Base-by-base conservation (phyloP, 2,329 filamentous ascomycete genomes). In the Teratosphaeria viscida region DNA sequence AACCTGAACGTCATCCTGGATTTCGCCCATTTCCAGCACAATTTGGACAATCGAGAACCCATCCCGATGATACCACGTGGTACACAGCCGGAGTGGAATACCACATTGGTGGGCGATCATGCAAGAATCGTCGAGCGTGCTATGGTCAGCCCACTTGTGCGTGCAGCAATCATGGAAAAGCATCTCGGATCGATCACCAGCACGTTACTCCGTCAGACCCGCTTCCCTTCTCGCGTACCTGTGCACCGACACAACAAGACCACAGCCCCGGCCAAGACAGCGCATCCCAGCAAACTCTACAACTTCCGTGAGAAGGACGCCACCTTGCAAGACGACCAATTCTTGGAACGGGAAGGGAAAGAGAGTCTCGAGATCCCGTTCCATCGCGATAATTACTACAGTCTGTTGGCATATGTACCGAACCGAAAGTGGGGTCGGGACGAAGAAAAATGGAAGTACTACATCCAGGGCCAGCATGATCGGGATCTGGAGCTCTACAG, bases 361-460 rank as follows among this genome's bases (percentile, higher is more conserved):
- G 75, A 76, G 0, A 79, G 77, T 0, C 66, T 79, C 11, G 80
- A 83, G 57, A 77, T 82, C 11, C 82, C 81, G 0, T 83, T 76
- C 59, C 76, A 80, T 56, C 72, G 83, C 26, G 83, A 85, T 60
- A 78, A 80, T 54, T 85, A 85, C 65, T 82, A 85, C 65, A 78
- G 81, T 73, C 74, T 85, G 32, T 76, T 84, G 66, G 79, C 79
- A 1, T 85, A 81, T 63, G 65, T 85, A 55, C 83, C 83, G 0
- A 81, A 81, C 62, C 74, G 83, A 26, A 77, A 76, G 54, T 85
- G 82, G 82, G 76, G 71, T 55, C 73, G 73, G 16, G 72, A 77
- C 8, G 65, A 75, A 4, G 67, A 72, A 43, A 69, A 69, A 52
- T 85, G 82, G 82, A 67, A 77, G 43, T 85, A 84, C 63, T 73